Evolutionary conservation across 805 yeast genomes (phyloP), one percentile per base, ranked within the genome.

Genomic region (Yarrowia sp.): DNA sequence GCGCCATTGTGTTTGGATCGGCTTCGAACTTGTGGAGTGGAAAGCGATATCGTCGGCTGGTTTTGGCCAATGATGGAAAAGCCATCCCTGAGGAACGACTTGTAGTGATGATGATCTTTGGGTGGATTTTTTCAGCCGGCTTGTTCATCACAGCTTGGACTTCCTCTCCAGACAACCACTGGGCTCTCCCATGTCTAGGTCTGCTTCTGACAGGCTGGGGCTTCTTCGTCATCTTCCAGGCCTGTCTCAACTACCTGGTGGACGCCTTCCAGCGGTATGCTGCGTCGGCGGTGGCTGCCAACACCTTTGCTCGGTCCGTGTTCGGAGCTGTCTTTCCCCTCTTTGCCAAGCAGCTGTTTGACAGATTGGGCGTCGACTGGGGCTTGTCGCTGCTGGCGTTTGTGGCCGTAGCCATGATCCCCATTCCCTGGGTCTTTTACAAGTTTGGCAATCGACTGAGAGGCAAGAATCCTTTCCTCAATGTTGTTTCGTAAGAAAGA

Each of bases 101-200:
- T 68, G 87, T 88, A 22, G 88, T 93, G 41, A 86, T 92, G 89
- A 84, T 91, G 78, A 77, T 83, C 55, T 93, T 96, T 36, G 87
- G 89, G 35, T 71, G 90, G 68, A 75, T 84, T 12, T 92, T 92
- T 81, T 89, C 96, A 36, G 82, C 86, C 64, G 97, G 97, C 67
- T 80, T 92, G 71, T 83, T 92, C 75, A 90, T 97, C 97, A 83
- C 92, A 77, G 85, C 90, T 69, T 92, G 97, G 97, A 82, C 93
- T 12, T 78, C 78, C 53, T 73, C 75, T 40, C 76, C 77, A 58
- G 72, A 72, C 10, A 76, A 83, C 22, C 86, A 80, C 70, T 85
- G 87, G 87, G 77, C 83, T n/a, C 85, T 82, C 8, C 90, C 89
- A 35, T 81, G 84, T 77, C 78, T 87, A 55, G 89, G 87, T 8